These are phyloP conservation scores for Bocquillonia castaneifolia DNA, from an alignment of 441 rosid genomes.

Conservation along the genomic window DNA sequence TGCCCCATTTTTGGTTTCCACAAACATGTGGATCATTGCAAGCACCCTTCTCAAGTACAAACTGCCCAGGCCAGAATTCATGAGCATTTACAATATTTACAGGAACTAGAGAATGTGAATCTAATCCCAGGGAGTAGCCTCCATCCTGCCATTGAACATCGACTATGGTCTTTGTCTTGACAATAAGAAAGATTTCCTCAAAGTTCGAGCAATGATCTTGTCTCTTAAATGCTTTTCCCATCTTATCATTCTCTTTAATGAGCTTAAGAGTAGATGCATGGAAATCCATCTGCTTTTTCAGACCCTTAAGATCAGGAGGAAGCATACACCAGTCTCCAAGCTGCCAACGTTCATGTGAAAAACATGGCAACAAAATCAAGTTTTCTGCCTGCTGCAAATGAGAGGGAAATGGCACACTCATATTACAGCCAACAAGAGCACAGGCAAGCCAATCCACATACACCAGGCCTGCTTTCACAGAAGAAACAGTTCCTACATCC, in stretches of 20 bases:
- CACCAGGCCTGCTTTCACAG: slow-evolving; percentile 61
- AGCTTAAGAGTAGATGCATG: slow-evolving; percentile 23
- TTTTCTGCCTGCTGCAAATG: slow-evolving; percentile 47
- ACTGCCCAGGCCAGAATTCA: slow-evolving; percentile 92
- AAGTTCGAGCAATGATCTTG: slow-evolving; percentile 25
- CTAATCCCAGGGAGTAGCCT: slow-evolving; percentile 44
- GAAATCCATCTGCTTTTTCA: slow-evolving; percentile 25
- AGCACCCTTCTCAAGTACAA: slow-evolving; percentile 59
- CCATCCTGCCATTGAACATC: slow-evolving; percentile 93
- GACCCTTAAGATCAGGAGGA: slow-evolving; percentile 23
- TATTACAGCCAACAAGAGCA: slow-evolving; percentile 33
- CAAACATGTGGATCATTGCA: slow-evolving; percentile 35
- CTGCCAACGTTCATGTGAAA: slow-evolving; percentile 82
- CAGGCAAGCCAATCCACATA: slow-evolving; percentile 82
- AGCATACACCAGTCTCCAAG: slow-evolving; percentile 88
- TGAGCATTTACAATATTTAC: slow-evolving; percentile 55
- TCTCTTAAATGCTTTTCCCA: slow-evolving; percentile 36
- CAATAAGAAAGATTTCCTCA: slow-evolving; percentile 50
- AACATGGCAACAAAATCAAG: slow-evolving; percentile 57
- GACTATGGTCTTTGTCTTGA: slow-evolving; percentile 58
- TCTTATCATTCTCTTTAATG: slow-evolving; percentile 21
- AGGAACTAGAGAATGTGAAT: slow-evolving; percentile 57
- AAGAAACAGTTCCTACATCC: slow-evolving; percentile 61
- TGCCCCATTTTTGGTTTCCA: slow-evolving; percentile 57
- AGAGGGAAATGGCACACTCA: slow-evolving; percentile 42